These are phyloP conservation scores for Starmerella sirachaensis DNA, from an alignment of 805 yeast species.

Conservation along the genomic window DNA sequence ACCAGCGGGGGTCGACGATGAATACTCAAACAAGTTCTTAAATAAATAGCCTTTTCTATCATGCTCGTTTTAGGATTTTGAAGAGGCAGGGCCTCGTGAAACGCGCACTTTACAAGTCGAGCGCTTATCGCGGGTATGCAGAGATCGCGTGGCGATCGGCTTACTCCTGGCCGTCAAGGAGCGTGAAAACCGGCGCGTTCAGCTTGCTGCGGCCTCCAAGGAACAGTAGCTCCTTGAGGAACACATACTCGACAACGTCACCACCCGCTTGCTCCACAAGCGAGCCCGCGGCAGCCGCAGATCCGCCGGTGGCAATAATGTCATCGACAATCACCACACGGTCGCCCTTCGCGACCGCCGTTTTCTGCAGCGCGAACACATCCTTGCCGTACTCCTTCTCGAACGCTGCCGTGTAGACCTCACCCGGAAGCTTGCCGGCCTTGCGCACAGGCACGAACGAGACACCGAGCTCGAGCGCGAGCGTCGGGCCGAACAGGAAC, in stretches of 20 bases:
- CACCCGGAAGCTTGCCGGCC: slow-evolving; percentile 90
- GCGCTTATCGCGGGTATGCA: too few species aligned
- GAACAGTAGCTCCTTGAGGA: slow-evolving; percentile 90
- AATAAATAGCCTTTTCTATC: too few species aligned
- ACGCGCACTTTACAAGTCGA: too few species aligned
- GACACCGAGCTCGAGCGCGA: slow-evolving; percentile 78
- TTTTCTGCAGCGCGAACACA: slow-evolving; percentile 76
- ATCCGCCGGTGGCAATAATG: slow-evolving; percentile 96
- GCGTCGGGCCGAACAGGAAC: slow-evolving; percentile 87
- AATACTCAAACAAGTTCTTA: too few species aligned
- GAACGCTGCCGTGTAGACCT: slow-evolving; percentile 56
- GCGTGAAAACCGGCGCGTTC: slow-evolving; percentile 76
- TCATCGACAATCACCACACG: slow-evolving; percentile 86
- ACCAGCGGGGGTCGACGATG: too few species aligned
- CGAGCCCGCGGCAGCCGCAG: slow-evolving; percentile 88
- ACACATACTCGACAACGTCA: slow-evolving; percentile 64
- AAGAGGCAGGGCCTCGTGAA: too few species aligned
- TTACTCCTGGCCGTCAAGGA: slow-evolving; percentile 58
- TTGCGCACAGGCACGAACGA: slow-evolving; percentile 95
- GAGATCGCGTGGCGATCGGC: too few species aligned
- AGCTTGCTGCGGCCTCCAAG: slow-evolving; percentile 85
- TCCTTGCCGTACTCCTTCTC: slow-evolving; percentile 88
- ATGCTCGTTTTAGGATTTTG: too few species aligned
- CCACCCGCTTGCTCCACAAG: slow-evolving; percentile 58
- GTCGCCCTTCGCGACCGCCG: slow-evolving; percentile 66